phyloP scores from a whole-genome alignment of 2,329 filamentous ascomycete species.

The Colletotrichum filicis region DNA sequence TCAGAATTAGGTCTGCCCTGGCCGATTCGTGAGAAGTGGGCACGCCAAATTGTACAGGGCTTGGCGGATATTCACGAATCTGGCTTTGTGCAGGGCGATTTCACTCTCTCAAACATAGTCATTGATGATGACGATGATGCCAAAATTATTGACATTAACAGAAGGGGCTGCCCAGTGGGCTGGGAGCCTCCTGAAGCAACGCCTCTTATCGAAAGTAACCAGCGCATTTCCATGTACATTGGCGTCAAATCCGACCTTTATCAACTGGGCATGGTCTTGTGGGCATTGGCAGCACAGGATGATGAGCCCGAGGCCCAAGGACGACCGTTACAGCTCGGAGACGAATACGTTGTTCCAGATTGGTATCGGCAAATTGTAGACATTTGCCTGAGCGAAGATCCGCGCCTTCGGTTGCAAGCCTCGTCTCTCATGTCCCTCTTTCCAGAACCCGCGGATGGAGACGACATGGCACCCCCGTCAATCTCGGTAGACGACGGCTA shows the following conservation, averaged over 20 bases:
- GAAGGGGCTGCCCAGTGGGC: constrained; percentile 94
- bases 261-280: constrained; percentile 96
- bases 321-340: constrained; percentile 72
- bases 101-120: constrained; percentile 97
- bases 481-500: constrained; percentile 54
- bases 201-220: constrained; percentile 84
- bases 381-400: constrained; percentile 80
- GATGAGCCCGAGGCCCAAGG: constrained; percentile 88
- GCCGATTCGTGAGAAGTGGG: constrained; percentile 85
- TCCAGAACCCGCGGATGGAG: constrained; percentile 51
- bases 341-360: constrained; percentile 73
- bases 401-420: constrained; percentile 79
- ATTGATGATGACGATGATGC: constrained; percentile 86
- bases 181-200: constrained; percentile 97
- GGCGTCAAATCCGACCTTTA: constrained; percentile 97
- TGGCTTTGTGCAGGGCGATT: constrained; percentile 97
- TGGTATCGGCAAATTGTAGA: constrained; percentile 84
- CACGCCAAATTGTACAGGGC: constrained; percentile 88
- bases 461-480: constrained; percentile 40
- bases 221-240: constrained; percentile 96
- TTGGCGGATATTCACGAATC: constrained; percentile 94
- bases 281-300: constrained; percentile 86
- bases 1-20: constrained; percentile 69
- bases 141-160: constrained; percentile 98
- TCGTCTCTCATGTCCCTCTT: constrained; percentile 77